phyloP scores from a whole-genome alignment of 176 grass and related monocot species.

The Alopecurus myosuroides region DNA sequence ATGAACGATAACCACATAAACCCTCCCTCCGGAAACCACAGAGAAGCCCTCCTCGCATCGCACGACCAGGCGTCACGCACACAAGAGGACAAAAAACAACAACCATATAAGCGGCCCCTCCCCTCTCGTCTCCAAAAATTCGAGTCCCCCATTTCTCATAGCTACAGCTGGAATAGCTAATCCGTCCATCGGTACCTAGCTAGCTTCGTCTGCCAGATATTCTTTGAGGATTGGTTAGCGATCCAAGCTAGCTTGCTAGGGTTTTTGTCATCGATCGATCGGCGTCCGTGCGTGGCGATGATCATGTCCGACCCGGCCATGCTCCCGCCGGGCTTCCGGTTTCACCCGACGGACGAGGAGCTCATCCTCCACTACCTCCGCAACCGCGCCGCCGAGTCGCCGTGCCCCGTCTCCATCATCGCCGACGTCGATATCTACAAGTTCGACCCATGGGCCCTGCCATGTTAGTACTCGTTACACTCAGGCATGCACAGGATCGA shows the following conservation, averaged over 20 bases:
- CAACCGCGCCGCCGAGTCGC: conserved; percentile 53
- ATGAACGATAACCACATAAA: neutral
- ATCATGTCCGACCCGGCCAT: conserved; percentile 57
- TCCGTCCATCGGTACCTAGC: neutral
- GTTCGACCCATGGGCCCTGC: conserved; percentile 84
- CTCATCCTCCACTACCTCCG: conserved; percentile 89
- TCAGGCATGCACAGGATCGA: neutral
- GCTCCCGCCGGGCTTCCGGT: conserved; percentile 93
- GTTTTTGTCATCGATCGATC: neutral
- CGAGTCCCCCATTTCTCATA: conserved; percentile 23
- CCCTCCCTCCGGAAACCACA: conserved; percentile 3
- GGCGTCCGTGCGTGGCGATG: neutral
- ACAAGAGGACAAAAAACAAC: conserved; percentile 39
- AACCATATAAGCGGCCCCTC: conserved; percentile 50
- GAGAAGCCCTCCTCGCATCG: neutral
- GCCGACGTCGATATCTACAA: conserved; percentile 99
- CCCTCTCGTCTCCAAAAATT: conserved; percentile 64
- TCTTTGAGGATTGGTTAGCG: neutral
- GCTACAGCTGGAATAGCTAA: neutral
- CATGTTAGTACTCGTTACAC: conserved; percentile 38
- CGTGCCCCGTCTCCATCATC: conserved; percentile 76
- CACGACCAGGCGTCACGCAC: neutral
- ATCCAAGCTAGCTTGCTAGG: neutral
- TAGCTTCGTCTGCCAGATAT: neutral
- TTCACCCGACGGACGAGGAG: conserved; percentile 98